phyloP scores from a whole-genome alignment of 2,329 filamentous ascomycete species.

The Dothideomycetes sp. region DNA sequence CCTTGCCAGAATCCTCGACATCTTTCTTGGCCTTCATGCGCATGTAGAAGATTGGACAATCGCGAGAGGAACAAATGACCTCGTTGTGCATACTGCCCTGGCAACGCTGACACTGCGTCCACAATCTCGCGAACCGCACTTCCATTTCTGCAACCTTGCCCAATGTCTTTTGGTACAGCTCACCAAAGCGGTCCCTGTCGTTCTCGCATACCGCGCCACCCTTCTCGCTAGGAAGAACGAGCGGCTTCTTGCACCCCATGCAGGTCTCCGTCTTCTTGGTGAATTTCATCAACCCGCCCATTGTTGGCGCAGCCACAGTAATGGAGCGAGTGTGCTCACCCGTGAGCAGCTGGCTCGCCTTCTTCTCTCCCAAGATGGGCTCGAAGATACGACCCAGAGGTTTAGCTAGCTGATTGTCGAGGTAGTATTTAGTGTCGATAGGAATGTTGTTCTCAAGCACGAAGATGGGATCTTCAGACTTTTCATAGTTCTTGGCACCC shows the following conservation, averaged over 20 bases:
- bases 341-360: conserved; percentile 72
- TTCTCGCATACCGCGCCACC: conserved; percentile 80
- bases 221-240: conserved; percentile 67
- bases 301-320: conserved; percentile 77
- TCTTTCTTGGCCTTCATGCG: conserved; percentile 99
- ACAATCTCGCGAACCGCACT: conserved; percentile 80
- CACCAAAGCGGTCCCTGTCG: conserved; percentile 74
- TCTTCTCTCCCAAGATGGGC: conserved; percentile 89
- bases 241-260: conserved; percentile 97
- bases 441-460: conserved; percentile 96
- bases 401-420: conserved; percentile 96
- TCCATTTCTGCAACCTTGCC: conserved; percentile 85
- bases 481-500: conserved; percentile 90
- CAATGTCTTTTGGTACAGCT: conserved; percentile 87
- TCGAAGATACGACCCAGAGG: conserved; percentile 93
- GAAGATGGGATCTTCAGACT: conserved; percentile 92
- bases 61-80: conserved; percentile 90
- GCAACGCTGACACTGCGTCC: conserved; percentile 97
- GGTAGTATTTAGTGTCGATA: conserved; percentile 96
- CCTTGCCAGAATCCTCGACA: conserved; percentile 86
- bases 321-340: conserved; percentile 95
- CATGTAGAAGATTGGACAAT: conserved; percentile 99
- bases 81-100: conserved; percentile 98
- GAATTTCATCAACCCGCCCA: conserved; percentile 97
- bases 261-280: conserved; percentile 96